Base-by-base conservation (phyloP, 2,329 filamentous ascomycete genomes). In the Fusarium pseudonygamai region DNA sequence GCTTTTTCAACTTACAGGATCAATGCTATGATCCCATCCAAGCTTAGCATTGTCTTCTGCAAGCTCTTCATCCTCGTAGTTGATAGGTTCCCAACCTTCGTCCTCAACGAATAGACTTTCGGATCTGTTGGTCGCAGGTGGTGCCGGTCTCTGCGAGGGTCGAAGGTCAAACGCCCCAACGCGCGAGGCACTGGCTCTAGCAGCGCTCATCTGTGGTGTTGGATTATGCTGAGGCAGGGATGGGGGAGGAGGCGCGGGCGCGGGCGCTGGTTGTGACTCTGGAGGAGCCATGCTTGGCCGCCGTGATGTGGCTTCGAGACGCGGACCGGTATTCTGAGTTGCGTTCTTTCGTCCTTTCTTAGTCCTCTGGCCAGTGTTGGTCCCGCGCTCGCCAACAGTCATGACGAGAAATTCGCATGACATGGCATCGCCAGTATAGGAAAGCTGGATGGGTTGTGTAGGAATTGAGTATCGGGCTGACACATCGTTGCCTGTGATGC, bases 321-420 rank as follows among this genome's bases (percentile, higher is more conserved):
- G 84, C 20, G 85, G 84, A 7, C 80, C 80, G 13, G 74, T 74
- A 24, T 60, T 75, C 57, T 78, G 79, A 20, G 80, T 76, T 28
- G 81, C 78, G 36, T 80, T 79, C 73, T 85, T 88, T 50, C 82
- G 80, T 1, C 81, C 79, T 68, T 84, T 88, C 71, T 85, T 88
- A 49, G 83, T 84, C 77, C 85, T 87, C 67, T 86, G 86, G 16
- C 79, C 80, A 10, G 84, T 80, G 50, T 85, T 86, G 34, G 82
- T 86, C 58, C 85, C 85, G 65, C 86, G 85, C 73, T 94, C 92
- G 20, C 93, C 93, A 14, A 93, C 90, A 2, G 93, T 96, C 93
- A 95, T 95, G 68, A 96, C 87, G 47, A 94, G 92, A 75, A 95
- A 95, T 73, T 95, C 92, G 80, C 91, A 93, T 42, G 89, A 83